Conservation (phyloP, 2,329 filamentous ascomycete genomes). For the Penicillium frequentans region DNA sequence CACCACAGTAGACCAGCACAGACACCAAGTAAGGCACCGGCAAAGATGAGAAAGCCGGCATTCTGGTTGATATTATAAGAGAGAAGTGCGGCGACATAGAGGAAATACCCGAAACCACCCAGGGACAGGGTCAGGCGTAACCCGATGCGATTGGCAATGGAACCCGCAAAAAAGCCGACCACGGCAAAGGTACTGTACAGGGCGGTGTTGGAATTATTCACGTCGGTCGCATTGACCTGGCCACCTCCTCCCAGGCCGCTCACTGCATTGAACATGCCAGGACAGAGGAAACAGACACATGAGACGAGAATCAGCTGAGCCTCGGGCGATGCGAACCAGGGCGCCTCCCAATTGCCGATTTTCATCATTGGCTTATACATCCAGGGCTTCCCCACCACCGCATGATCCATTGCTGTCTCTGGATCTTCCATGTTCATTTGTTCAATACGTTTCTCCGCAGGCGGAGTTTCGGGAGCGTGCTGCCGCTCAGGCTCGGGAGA, state of each 20-base stretch:
- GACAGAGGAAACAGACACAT: constrained; percentile 70
- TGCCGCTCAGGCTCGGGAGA: constrained; percentile 14
- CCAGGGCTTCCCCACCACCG: constrained; percentile 52
- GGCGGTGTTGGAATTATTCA: constrained; percentile 68
- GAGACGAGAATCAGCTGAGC: constrained; percentile 71
- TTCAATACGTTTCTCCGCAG: constrained; percentile 32
- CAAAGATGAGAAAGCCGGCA: constrained; percentile 50
- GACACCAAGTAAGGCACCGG: constrained; percentile 50
- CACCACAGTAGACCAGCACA: constrained; percentile 53
- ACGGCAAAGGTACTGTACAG: constrained; percentile 72
- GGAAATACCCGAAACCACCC: constrained; percentile 49
- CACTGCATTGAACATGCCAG: constrained; percentile 71
- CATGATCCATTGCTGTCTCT: constrained; percentile 21
- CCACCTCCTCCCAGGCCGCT: constrained; percentile 66
- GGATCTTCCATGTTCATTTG: constrained; percentile 20
- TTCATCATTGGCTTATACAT: constrained; percentile 63
- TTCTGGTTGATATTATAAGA: constrained; percentile 53
- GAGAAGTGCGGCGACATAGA: constrained; percentile 51
- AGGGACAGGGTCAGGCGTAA: constrained; percentile 45
- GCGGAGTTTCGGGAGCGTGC: constrained; percentile 9
- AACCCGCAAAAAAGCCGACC: constrained; percentile 63
- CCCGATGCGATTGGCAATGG: constrained; percentile 47
- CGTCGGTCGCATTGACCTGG: constrained; percentile 56
- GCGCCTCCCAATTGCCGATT: constrained; percentile 55
- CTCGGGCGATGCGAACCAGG: constrained; percentile 73